Percentiles rank a stretch among this genome's conserved stretches.
These are phyloP conservation scores for Capsella bursapastoris DNA, from an alignment of 345 rosid species.

Conservation along the genomic window DNA sequence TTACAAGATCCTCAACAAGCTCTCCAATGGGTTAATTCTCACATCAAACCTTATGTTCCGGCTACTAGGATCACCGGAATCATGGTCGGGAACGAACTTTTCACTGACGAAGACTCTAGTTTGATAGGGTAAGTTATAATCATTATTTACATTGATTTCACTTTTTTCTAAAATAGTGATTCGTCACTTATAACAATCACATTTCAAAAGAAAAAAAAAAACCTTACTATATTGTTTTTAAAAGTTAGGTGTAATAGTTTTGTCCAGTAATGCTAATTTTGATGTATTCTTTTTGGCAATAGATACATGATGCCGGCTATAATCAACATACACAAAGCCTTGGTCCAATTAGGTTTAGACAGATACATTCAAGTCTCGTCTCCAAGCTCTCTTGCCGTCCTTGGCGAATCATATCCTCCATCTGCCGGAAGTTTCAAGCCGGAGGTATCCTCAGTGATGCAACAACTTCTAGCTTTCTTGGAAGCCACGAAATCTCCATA, in stretches of 20 bases:
- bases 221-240: too few species aligned
- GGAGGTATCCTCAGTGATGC: constrained; percentile 61
- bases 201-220: neutral
- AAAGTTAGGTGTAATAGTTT: neutral
- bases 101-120: constrained; percentile 54
- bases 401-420: constrained; percentile 81
- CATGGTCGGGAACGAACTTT: constrained; percentile 76
- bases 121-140: constrained; percentile 41
- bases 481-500: constrained; percentile 67
- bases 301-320: constrained; percentile 74
- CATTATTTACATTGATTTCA: neutral
- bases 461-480: constrained; percentile 65
- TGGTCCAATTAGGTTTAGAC: constrained; percentile 72
- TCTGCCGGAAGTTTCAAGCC: constrained; percentile 79
- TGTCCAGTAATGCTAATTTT: constrained; percentile 1
- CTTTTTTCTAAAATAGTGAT: neutral
- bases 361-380: constrained; percentile 74
- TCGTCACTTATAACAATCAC: neutral
- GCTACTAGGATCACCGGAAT: constrained; percentile 76
- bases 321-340: constrained; percentile 69
- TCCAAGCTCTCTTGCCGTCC: constrained; percentile 75
- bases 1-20: constrained; percentile 78
- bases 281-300: neutral
- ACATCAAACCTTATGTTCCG: constrained; percentile 69
- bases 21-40: constrained; percentile 74